Evolutionary conservation across 805 yeast species (phyloP).

Genomic region (Pichia sporocuriosa): DNA sequence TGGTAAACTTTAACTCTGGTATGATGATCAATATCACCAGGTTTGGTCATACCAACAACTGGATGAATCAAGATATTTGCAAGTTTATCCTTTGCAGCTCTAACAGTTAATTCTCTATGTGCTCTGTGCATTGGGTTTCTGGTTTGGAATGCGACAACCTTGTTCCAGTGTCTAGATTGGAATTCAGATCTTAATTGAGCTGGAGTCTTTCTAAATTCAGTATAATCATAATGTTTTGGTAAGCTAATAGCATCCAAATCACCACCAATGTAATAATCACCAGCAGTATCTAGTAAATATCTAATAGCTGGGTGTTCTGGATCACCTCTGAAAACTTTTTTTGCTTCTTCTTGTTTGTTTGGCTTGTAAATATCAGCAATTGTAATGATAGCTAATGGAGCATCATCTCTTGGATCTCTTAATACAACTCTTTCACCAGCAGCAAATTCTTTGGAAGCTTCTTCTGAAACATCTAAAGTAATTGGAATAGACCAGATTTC

Average conservation of each 20-base stretch:
- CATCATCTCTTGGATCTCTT: constrained; percentile 75
- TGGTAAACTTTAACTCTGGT: constrained; percentile 94
- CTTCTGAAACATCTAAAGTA: constrained; percentile 65
- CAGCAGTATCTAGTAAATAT: constrained; percentile 65
- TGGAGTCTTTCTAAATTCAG: constrained; percentile 82
- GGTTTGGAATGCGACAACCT: constrained; percentile 94
- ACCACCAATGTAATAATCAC: constrained; percentile 87
- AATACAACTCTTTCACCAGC: constrained; percentile 62
- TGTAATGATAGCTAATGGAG: constrained; percentile 74
- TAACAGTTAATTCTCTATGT: constrained; percentile 89
- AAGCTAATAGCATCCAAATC: constrained; percentile 72
- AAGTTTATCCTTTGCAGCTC: constrained; percentile 91
- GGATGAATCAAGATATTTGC: constrained; percentile 91
- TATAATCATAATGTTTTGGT: constrained; percentile 87
- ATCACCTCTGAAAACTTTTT: constrained; percentile 89
- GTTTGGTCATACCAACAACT: constrained; percentile 93
- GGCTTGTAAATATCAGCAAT: constrained; percentile 76
- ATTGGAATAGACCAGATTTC: constrained; percentile 90
- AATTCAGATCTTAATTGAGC: constrained; percentile 85
- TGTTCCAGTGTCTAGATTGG: constrained; percentile 71
- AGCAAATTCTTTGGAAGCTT: constrained; percentile 39
- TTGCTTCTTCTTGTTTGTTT: constrained; percentile 72
- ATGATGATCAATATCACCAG: constrained; percentile 97
- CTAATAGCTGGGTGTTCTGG: constrained; percentile 92
- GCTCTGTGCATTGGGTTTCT: constrained; percentile 99